Conservation (phyloP, 305 asterid genomes). For the Solanum hybrid region DNA sequence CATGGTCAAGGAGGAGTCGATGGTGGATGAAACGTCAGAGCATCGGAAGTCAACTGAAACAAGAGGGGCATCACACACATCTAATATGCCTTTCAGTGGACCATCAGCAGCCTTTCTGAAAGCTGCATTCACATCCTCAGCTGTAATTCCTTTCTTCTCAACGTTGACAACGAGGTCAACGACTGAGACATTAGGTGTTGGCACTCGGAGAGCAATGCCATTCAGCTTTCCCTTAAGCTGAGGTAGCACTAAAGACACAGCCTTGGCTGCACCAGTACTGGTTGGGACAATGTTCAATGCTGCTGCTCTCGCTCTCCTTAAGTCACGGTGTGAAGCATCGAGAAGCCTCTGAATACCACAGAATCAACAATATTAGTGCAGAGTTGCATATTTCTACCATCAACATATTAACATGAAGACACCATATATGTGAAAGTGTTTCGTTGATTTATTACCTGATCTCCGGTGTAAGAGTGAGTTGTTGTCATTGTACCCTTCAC, state of each 20-base stretch:
- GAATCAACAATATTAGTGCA: neutral
- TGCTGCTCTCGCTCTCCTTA: constrained; percentile 85
- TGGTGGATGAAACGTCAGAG: constrained; percentile 67
- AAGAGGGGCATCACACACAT: constrained; percentile 75
- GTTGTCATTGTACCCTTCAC: constrained; percentile 97
- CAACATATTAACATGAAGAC: neutral
- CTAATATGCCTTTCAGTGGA: constrained; percentile 59
- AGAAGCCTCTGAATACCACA: constrained; percentile 57
- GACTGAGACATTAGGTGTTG: constrained; percentile 85
- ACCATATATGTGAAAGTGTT: neutral
- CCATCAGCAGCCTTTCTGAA: constrained; percentile 82
- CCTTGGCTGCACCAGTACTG: constrained; percentile 95
- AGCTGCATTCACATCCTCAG: constrained; percentile 76
- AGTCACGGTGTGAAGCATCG: constrained; percentile 84
- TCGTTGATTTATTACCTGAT: constrained; percentile 41
- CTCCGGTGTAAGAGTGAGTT: constrained; percentile 98
- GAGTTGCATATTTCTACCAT: neutral
- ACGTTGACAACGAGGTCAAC: constrained; percentile 83
- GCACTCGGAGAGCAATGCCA: constrained; percentile 86
- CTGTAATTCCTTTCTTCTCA: constrained; percentile 67
- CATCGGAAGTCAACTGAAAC: constrained; percentile 83
- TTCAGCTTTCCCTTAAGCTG: constrained; percentile 88
- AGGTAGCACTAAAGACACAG: constrained; percentile 82
- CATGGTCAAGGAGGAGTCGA: constrained; percentile 85
- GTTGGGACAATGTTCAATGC: constrained; percentile 90